Evolutionary conservation across 1,284 basidiomycete genomes (phyloP), one percentile per base, ranked within the genome.

Genomic region (Ceratobasidium sp.): DNA sequence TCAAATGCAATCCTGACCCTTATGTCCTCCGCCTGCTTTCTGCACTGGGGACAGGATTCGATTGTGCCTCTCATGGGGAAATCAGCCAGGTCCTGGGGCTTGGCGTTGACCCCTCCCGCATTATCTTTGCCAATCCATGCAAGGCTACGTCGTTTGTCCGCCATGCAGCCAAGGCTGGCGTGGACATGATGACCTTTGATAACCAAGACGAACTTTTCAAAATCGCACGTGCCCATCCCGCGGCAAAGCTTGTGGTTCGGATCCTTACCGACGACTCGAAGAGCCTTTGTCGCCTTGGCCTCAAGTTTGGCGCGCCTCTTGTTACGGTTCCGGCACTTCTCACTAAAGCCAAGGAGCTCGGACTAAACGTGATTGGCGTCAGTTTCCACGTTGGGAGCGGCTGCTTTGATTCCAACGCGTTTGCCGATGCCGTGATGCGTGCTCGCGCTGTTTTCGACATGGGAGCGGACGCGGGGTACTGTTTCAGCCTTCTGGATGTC

Each of bases 71-170:
- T 57, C 94, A 95, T 81, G 92, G 92, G 77, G 98, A 99, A 85
- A 99, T 99, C 81, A 87, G 90, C 34, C 89, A 90, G 78, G 92
- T 99, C 13, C 88, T 99, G 37, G 86, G 87, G 32, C 84, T 97
- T 13, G 93, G 91, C 37, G 85, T 94, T 76, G 87, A 88, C 76
- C 91, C 96, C 0, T 87, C 88, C 22, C 90, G 94, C 77, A 95
- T 99, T 87, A 96, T 99, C 82, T 99, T 97, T 83, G 98, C 98
- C 80, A 99, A 99, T 86, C 98, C 98, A 0, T 99, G 97, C 92
- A 99, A 99, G 86, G 95, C 97, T 0, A 88, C 90, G 8, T 97
- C 95, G 8, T 98, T 98, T 85, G 90, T 99, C 80, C 94, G 96
- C 76, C 90, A 91, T 80, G 95, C 98, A 15, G 90, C 91, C 49